These are phyloP conservation scores for Xanthoconium stramineum DNA, from an alignment of 768 basidiomycete genomes.

Conservation along the genomic window DNA sequence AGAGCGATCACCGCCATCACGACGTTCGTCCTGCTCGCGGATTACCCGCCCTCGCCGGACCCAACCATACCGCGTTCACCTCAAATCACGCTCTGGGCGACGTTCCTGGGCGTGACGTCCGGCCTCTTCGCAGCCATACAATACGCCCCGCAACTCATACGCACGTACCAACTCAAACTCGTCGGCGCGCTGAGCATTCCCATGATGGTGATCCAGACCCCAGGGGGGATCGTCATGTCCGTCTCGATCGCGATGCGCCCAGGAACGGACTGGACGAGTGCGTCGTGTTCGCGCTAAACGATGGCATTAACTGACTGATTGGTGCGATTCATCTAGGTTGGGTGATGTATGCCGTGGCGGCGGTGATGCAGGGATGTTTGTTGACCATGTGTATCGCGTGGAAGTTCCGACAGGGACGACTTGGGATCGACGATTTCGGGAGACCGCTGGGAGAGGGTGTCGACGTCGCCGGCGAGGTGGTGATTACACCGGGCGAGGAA, in stretches of 20 bases:
- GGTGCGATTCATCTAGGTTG: conserved; percentile 57
- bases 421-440: conserved; percentile 90
- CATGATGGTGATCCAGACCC: conserved; percentile 95
- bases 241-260: conserved; percentile 74
- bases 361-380: conserved; percentile 78
- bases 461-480: neutral
- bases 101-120: conserved; percentile 81
- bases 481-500: conserved; percentile 2
- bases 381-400: conserved; percentile 84
- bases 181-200: conserved; percentile 93
- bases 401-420: conserved; percentile 71
- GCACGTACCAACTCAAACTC: conserved; percentile 73
- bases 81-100: conserved; percentile 65
- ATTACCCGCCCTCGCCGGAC: conserved; percentile 37
- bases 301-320: neutral
- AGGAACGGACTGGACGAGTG: conserved; percentile 85
- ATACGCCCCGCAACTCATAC: conserved; percentile 82
- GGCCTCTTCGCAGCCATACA: conserved; percentile 78
- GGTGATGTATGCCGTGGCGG: conserved; percentile 78
- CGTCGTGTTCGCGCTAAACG: conserved; percentile 12
- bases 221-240: conserved; percentile 87
- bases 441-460: conserved; percentile 37
- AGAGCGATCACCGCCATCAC: conserved; percentile 49
- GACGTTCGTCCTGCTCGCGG: conserved; percentile 59
- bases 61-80: conserved; percentile 34